Evolutionary conservation across 1,139 yeast species (phyloP), one percentile per base, ranked within the genome.

Genomic region (Debaryomyces subglobosus): DNA sequence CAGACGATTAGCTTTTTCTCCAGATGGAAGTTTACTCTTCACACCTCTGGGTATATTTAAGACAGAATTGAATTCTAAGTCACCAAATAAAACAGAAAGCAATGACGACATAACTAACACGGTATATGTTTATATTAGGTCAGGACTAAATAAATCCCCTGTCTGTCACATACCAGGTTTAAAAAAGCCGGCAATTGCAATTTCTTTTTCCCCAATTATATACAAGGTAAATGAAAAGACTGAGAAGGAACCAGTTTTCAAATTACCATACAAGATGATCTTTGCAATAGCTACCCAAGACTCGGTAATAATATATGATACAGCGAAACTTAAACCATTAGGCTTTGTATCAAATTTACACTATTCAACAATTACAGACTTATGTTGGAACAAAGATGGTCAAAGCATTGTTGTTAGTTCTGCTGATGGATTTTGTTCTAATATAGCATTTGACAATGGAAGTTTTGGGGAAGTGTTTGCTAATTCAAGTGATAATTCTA

Each of bases 201-300:
- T 90, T 10, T 69, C 86, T 20, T 94, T 95, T 68, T 85, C 85
- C 34, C 96, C 96, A 0, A 67, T 78, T 1, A 63, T 77, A 38
- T 92, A 86, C 64, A 63, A 74, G 46, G 58, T 79, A 16, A 60
- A 44, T 5, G 45, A 33, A 35, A 10, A 53, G 16, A 3, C 30
- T 18, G 12, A 46, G 35, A 12, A 13, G 4, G 24, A 41, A 12
- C 47, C 54, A 3, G 62, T 64, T 12, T 80, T 86, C 54, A 68
- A 72, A 4, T 68, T 90, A 37, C 86, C 89, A 0, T 91, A 94
- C 61, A 79, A 89, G 50, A 81, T 94, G 82, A 69, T 92, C 0
- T 92, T 89, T 70, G 99, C 98, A 0, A 86, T 95, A 25, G 98
- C 97, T 0, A 92, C 97, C 0, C 91, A 89, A 50, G 97, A 90